These are phyloP conservation scores for Penicillium steckii DNA, from an alignment of 495 filamentous ascomycete genomes.

Conservation along the genomic window DNA sequence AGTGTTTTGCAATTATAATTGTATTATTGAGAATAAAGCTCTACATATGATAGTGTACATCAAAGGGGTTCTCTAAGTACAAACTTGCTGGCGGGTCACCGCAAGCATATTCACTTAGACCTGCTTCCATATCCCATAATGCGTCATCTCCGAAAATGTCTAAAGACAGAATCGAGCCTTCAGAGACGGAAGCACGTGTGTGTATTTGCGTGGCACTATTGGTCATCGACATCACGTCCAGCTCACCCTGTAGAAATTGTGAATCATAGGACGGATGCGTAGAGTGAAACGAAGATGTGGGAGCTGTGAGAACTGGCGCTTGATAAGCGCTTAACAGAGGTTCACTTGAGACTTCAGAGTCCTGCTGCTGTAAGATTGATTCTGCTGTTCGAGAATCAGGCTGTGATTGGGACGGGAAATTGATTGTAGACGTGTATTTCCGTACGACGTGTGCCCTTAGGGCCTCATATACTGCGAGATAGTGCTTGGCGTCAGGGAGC, in stretches of 20 bases:
- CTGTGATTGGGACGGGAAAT: neutral
- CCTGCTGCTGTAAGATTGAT: neutral
- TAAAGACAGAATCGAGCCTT: slow-evolving; percentile 17
- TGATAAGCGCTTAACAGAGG: neutral
- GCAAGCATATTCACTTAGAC: slow-evolving; percentile 27
- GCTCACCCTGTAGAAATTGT: neutral
- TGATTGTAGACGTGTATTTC: slow-evolving; percentile 13
- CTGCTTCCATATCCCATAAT: slow-evolving; percentile 31
- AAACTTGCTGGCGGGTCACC: slow-evolving; percentile 18
- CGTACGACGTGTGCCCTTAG: slow-evolving; percentile 17
- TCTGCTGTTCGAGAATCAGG: neutral
- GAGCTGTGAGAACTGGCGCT: neutral
- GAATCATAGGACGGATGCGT: neutral
- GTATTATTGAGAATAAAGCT: slow-evolving; percentile 2
- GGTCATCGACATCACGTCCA: neutral
- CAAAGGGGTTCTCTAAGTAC: slow-evolving; percentile 14
- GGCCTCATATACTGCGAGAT: slow-evolving; percentile 29
- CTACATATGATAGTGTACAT: slow-evolving; percentile 6
- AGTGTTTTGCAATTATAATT: neutral
- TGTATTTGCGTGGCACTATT: neutral
- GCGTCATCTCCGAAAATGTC: slow-evolving; percentile 21
- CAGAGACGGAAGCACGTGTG: slow-evolving; percentile 5
- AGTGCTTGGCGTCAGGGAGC: slow-evolving; percentile 23
- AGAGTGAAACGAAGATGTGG: neutral
- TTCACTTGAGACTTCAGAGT: neutral